Percentiles rank a stretch among this genome's conserved stretches.
Evolutionary conservation across 2,329 filamentous ascomycete species (phyloP).

Genomic region (Penicillium crustosum): DNA sequence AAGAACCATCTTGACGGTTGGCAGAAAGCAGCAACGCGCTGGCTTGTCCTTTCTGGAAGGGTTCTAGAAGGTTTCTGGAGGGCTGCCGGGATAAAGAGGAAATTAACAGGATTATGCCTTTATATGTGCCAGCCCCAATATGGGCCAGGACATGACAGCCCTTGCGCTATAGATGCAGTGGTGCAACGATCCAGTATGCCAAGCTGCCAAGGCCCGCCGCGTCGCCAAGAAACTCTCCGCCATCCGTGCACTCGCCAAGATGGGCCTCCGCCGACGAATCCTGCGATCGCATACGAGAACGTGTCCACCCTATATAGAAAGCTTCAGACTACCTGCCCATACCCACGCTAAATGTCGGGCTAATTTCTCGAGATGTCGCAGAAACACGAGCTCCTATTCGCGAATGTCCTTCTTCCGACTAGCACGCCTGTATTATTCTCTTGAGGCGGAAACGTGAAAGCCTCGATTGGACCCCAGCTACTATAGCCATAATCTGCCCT

Average conservation of each 20-base stretch:
- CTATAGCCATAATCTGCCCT: neutral
- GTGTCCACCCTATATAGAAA: neutral
- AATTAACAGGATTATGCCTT: neutral
- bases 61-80: neutral
- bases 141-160: neutral
- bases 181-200: neutral
- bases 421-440: neutral
- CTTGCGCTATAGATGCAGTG: neutral
- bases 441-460: neutral
- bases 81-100: neutral
- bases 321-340: neutral
- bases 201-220: neutral
- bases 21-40: neutral
- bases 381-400: neutral
- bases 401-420: neutral
- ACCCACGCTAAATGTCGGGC: neutral
- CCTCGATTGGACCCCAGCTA: neutral
- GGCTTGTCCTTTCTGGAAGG: neutral
- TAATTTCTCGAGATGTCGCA: neutral
- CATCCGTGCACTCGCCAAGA: neutral
- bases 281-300: neutral
- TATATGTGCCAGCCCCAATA: neutral
- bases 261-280: neutral
- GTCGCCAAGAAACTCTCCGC: neutral
- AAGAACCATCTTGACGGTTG: neutral